Base-by-base conservation (phyloP, 208 protist species). In the Balamuthia mandrillaris region DNA sequence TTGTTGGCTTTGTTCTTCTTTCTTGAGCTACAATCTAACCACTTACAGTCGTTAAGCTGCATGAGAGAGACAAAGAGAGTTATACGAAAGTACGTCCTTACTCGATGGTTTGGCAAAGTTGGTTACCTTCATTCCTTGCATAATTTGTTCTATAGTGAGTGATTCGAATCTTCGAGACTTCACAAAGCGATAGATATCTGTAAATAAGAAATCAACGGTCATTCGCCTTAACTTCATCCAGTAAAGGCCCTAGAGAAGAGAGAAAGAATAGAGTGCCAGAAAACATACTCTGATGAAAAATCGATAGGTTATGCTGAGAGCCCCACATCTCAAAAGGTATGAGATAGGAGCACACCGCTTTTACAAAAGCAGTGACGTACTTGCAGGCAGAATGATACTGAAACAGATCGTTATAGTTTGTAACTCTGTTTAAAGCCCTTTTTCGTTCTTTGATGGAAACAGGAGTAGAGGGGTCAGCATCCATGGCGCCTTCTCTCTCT, bases 331-430 rank as follows among this genome's bases (percentile, higher is more conserved):
- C 2, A 35, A 41, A 14, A 6, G 77, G 77, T 6, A 84, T 37
- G 7, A 84, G 60, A 35, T 70, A 84, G 35, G 52, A n/a, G 24
- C 45, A 41, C 27, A 84, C 77, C 0, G 77, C 77, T 33, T 68
- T 84, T 14, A 84, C 77, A 47, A 84, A 84, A 3, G 77, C 63
- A n/a, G 77, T 37, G 39, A 84, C 77, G 39, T 78, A 42, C 33
- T n/a, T n/a, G n/a, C n/a, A n/a, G n/a, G n/a, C n/a, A n/a, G n/a
- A n/a, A n/a, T n/a, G n/a, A n/a, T n/a, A n/a, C n/a, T n/a, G n/a
- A n/a, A n/a, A n/a, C n/a, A n/a, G n/a, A n/a, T n/a, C n/a, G n/a
- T n/a, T n/a, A n/a, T n/a, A n/a, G n/a, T n/a, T n/a, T n/a, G n/a
- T n/a, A n/a, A n/a, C n/a, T n/a, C n/a, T n/a, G n/a, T n/a, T n/a